phyloP scores from a whole-genome alignment of 1,139 yeast species.

The Scheffersomyces stambukii region DNA sequence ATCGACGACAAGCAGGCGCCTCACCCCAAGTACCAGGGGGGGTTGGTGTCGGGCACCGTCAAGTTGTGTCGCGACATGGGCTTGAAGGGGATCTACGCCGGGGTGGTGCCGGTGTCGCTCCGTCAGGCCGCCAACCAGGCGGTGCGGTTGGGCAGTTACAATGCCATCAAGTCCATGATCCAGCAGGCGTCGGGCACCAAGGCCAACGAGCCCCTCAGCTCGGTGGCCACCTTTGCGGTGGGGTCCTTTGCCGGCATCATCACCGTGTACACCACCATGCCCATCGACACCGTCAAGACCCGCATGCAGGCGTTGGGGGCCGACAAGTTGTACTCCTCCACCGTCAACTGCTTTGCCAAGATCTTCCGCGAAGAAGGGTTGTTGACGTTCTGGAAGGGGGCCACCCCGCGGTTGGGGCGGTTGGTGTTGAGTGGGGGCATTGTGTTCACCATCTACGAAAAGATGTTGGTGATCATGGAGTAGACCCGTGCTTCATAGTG shows the following conservation, averaged over 20 bases:
- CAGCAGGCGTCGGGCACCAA: conserved; percentile 68
- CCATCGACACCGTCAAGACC: conserved; percentile 94
- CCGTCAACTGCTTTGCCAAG: conserved; percentile 74
- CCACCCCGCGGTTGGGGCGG: conserved; percentile 93
- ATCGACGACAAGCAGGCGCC: conserved; percentile 85
- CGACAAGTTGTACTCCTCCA: conserved; percentile 61
- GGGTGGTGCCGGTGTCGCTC: conserved; percentile 86
- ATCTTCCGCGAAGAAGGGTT: conserved; percentile 89
- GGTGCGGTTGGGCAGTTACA: conserved; percentile 89
- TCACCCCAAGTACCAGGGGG: conserved; percentile 72
- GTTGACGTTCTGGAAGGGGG: conserved; percentile 94
- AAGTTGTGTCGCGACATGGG: conserved; percentile 75
- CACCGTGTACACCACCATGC: conserved; percentile 96
- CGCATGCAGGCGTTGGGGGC: conserved; percentile 96
- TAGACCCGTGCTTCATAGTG: too few relatives aligned
- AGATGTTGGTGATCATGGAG: conserved; percentile 60
- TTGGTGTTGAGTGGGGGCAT: conserved; percentile 92
- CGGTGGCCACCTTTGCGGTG: conserved; percentile 77
- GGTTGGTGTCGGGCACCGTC: conserved; percentile 58
- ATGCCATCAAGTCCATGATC: conserved; percentile 75
- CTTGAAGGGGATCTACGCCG: conserved; percentile 77
- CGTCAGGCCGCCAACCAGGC: conserved; percentile 96
- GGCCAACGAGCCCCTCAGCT: conserved; percentile 70
- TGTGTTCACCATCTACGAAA: conserved; percentile 91
- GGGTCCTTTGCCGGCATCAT: conserved; percentile 93